Base-by-base conservation (phyloP, 2,329 filamentous ascomycete genomes). In the Talaromyces pinophilus region DNA sequence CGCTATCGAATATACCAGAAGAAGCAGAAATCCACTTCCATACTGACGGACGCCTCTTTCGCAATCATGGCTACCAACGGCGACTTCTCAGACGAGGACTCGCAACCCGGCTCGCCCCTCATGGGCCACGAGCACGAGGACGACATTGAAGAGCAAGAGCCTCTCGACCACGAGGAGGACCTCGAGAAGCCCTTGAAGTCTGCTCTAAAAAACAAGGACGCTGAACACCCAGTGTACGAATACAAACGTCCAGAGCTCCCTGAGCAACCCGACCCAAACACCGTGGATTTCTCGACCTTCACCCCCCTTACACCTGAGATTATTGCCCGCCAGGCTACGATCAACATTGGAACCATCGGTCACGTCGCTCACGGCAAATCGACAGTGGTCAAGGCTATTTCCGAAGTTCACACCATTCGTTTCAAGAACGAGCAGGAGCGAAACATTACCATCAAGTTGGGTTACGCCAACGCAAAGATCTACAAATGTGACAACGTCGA, bases 391-490 rank as follows among this genome's bases (percentile, higher is more conserved):
- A 99, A 99, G 86, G 95, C 95, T 75, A 98, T 99, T 75, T 98
- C 95, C 1, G 95, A 95, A 69, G 95, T 99, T 70, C 95, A 99
- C 86, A 99, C 95, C 19, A 95, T 99, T 77, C 89, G 95, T 73
- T 99, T 99, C 87, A 99, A 99, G 90, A 99, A 98, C 84, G 95
- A 99, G 83, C 84, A 97, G 82, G 96, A 98, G 83, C 88, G 95
- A 77, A 99, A 99, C 82, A 99, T 99, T 77, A 99, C 95, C 76
- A 99, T 99, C 86, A 99, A 99, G 88, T 88, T 99, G 75, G 95
- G 95, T 79, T 99, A 99, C 81, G 95, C 95, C 80, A 99, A 99
- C 81, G 95, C 95, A 75, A 98, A 99, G 83, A 93, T 99, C 81
- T 99, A 98, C 89, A 92, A 97, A 86, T 99, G 95, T 82, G 92